Conservation (phyloP, 352 stramenopile species). For the Phytophthora niederhauseri region DNA sequence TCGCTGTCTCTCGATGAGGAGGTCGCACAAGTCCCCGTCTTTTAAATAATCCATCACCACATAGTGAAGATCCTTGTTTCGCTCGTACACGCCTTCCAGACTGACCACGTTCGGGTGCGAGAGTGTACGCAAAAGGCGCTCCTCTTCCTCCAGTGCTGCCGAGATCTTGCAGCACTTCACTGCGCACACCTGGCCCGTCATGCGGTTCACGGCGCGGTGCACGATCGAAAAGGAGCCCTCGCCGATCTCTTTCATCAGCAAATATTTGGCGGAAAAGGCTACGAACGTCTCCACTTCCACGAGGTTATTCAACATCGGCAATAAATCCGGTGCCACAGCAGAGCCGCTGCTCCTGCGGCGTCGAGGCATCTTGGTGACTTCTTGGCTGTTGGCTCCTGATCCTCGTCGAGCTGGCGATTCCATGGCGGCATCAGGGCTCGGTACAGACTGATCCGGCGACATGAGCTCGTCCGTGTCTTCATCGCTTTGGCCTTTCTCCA, state of each 20-base stretch:
- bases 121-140: conserved; percentile 62
- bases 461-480: conserved; percentile 12
- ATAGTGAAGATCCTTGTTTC: conserved; percentile 73
- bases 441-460: not conserved
- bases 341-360: conserved; percentile 8
- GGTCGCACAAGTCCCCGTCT: conserved; percentile 77
- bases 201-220: conserved; percentile 71
- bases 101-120: conserved; percentile 73
- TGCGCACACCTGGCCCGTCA: conserved; percentile 64
- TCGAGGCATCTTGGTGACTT: conserved; percentile 16
- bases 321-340: not conserved
- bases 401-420: not conserved
- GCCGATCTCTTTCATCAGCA: conserved; percentile 82
- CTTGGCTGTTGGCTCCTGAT: not conserved
- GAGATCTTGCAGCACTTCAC: conserved; percentile 84
- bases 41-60: conserved; percentile 87
- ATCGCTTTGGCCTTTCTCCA: conserved; percentile 21
- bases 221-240: conserved; percentile 88
- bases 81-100: conserved; percentile 72
- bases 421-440: conserved; percentile 2
- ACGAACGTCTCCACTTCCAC: conserved; percentile 29
- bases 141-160: conserved; percentile 67
- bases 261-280: conserved; percentile 61
- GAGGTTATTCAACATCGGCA: conserved; percentile 1
- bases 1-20: conserved; percentile 66